Evolutionary conservation across 202 grass and related monocot genomes (phyloP).

Genomic region (Elaeis oleifera): DNA sequence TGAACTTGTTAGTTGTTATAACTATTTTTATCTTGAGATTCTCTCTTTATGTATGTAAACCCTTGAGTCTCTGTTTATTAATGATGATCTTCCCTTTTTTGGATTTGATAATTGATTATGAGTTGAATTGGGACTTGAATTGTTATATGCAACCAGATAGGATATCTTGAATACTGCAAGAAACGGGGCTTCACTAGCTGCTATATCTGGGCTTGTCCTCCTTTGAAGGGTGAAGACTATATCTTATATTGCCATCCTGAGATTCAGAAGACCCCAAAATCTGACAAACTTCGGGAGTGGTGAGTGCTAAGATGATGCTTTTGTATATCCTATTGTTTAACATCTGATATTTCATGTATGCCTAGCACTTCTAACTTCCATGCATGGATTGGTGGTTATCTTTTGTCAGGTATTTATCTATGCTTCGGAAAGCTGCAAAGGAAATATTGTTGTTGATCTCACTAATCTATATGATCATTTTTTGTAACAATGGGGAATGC

Average conservation of each 20-base stretch:
- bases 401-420: slow-evolving; percentile 77
- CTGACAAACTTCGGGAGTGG: slow-evolving; percentile 97
- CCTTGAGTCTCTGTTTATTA: slow-evolving; percentile 9
- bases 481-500: slow-evolving; percentile 61
- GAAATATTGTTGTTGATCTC: slow-evolving; percentile 93
- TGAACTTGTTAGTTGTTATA: too few relatives aligned
- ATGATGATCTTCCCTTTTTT: slow-evolving; percentile 9
- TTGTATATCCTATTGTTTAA: not conserved
- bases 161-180: slow-evolving; percentile 99
- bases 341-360: not conserved
- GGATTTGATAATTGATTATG: slow-evolving; percentile 10
- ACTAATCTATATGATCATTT: slow-evolving; percentile 98
- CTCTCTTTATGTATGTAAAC: too few relatives aligned
- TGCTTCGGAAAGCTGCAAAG: slow-evolving; percentile 85
- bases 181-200: slow-evolving; percentile 97
- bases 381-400: slow-evolving; percentile 24
- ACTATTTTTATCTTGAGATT: too few relatives aligned
- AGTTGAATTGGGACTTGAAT: too few relatives aligned
- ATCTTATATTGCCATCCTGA: slow-evolving; percentile 99
- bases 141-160: slow-evolving; percentile 49
- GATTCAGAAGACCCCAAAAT: slow-evolving; percentile 99
- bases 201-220: slow-evolving; percentile 98
- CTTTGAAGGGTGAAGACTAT: slow-evolving; percentile 99
- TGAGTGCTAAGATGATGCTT: slow-evolving; percentile 4
- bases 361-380: not conserved